Percentiles rank a stretch among this genome's conserved stretches.
These are phyloP conservation scores for Cutaneotrichosporon mucoides DNA, from an alignment of 1,284 basidiomycete species.

Conservation along the genomic window DNA sequence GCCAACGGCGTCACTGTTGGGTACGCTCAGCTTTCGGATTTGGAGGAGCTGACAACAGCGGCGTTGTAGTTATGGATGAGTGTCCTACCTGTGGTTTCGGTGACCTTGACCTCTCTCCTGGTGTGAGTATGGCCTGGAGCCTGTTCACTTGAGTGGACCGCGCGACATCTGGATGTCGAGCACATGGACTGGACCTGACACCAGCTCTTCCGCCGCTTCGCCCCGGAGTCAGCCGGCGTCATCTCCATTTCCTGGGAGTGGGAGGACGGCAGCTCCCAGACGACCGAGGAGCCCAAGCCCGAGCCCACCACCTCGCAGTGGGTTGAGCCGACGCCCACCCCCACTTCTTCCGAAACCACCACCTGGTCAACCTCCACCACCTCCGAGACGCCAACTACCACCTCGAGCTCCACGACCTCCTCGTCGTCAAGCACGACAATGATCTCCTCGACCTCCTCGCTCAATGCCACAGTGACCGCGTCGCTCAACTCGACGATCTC, in stretches of 20 bases:
- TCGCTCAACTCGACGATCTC: not conserved
- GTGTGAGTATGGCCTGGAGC: not conserved
- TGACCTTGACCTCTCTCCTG: constrained; percentile 67
- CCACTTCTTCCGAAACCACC: not conserved
- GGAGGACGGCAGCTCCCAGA: not conserved
- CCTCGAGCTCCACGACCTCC: not conserved
- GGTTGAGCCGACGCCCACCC: not conserved
- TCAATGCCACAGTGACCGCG: not conserved
- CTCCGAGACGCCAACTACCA: not conserved
- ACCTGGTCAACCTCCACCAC: not conserved
- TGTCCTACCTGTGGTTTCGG: constrained; percentile 50
- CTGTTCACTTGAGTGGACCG: too few relatives aligned
- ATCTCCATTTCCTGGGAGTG: not conserved
- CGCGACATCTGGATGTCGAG: too few relatives aligned
- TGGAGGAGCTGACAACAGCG: constrained; percentile 56
- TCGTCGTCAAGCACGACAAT: not conserved
- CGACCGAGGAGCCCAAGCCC: not conserved
- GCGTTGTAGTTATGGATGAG: constrained; percentile 63
- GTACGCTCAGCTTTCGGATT: not conserved
- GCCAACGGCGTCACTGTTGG: constrained; percentile 57
- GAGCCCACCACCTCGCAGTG: not conserved
- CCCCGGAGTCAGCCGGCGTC: not conserved
- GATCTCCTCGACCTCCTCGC: not conserved
- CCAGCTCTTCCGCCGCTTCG: constrained; percentile 8
- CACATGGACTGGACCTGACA: not conserved